These are phyloP conservation scores for Ophiostoma ulmi DNA, from an alignment of 2,329 filamentous ascomycete species.

Conservation along the genomic window DNA sequence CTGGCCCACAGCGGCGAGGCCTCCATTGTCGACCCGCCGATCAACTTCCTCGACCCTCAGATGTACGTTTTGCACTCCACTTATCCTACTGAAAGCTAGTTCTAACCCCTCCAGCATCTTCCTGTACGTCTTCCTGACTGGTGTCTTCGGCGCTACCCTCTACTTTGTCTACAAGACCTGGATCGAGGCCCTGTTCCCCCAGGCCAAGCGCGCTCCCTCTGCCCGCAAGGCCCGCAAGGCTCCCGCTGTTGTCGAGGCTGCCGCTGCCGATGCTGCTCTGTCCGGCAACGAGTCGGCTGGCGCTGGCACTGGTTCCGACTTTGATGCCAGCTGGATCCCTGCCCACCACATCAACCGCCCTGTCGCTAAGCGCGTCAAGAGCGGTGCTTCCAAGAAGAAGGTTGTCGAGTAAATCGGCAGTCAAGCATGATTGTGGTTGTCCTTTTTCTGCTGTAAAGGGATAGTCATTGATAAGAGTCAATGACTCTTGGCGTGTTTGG, in stretches of 20 bases:
- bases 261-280: constrained; percentile 47
- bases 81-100: too few relatives aligned
- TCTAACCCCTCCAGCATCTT: constrained; percentile 65
- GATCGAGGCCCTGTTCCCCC: constrained; percentile 92
- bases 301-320: constrained; percentile 62
- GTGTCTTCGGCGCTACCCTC: constrained; percentile 69
- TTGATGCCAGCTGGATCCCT: constrained; percentile 93
- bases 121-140: constrained; percentile 86
- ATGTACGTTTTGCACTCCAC: constrained; percentile 48
- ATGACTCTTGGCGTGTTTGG: background rate
- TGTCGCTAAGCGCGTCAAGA: constrained; percentile 63
- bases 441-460: background rate
- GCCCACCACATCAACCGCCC: constrained; percentile 84
- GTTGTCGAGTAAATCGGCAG: constrained; percentile 15
- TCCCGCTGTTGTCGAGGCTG: constrained; percentile 9
- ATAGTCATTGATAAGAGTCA: too few relatives aligned
- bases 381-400: constrained; percentile 45
- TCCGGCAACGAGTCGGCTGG: constrained; percentile 67
- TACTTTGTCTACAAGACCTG: constrained; percentile 99
- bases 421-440: background rate
- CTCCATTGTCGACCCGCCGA: constrained; percentile 57
- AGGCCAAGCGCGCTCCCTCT: constrained; percentile 64
- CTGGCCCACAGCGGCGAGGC: constrained; percentile 77
- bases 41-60: constrained; percentile 31
- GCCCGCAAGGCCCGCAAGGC: constrained; percentile 63